Conservation (phyloP, 306 rosid genomes). For the Cicer arietinum region DNA sequence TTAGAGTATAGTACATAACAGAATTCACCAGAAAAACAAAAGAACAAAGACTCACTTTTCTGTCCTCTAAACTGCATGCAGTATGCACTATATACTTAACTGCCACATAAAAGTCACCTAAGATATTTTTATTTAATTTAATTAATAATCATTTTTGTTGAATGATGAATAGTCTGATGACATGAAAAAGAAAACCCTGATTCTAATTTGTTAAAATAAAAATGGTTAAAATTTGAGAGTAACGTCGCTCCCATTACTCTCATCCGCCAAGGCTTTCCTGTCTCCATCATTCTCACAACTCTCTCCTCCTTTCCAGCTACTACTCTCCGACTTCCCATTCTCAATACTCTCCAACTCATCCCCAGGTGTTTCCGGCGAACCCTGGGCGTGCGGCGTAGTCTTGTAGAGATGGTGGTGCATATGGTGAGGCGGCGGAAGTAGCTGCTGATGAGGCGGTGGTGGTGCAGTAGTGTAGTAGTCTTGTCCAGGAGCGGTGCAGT, state of each 20-base stretch:
- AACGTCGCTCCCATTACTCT: slow-evolving; percentile 82
- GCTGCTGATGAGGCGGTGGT: slow-evolving; percentile 38
- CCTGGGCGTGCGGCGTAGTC: slow-evolving; percentile 55
- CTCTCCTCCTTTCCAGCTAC: slow-evolving; percentile 97
- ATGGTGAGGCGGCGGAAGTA: slow-evolving; percentile 52
- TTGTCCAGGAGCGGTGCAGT: slow-evolving; percentile 66
- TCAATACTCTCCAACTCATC: slow-evolving; percentile 90
- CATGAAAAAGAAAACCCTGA: slow-evolving; percentile 35
- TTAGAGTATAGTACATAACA: slow-evolving; percentile 14
- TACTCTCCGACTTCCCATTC: slow-evolving; percentile 91
- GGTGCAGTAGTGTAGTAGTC: slow-evolving; percentile 67
- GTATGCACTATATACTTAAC: slow-evolving; percentile 9
- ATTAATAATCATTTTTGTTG: not conserved
- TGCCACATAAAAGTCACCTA: slow-evolving; percentile 14
- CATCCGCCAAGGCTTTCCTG: slow-evolving; percentile 66
- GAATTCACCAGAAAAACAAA: slow-evolving; percentile 43
- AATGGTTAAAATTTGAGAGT: slow-evolving; percentile 73
- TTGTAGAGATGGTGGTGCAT: slow-evolving; percentile 81
- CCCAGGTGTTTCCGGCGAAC: slow-evolving; percentile 66
- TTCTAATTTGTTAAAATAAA: slow-evolving; percentile 34
- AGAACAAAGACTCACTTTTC: slow-evolving; percentile 59
- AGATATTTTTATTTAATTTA: slow-evolving; percentile 3
- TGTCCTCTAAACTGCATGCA: slow-evolving; percentile 45
- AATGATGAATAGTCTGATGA: slow-evolving; percentile 31
- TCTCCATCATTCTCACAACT: slow-evolving; percentile 77